phyloP scores from a whole-genome alignment of 495 filamentous ascomycete species.

The Penicillium soppii region DNA sequence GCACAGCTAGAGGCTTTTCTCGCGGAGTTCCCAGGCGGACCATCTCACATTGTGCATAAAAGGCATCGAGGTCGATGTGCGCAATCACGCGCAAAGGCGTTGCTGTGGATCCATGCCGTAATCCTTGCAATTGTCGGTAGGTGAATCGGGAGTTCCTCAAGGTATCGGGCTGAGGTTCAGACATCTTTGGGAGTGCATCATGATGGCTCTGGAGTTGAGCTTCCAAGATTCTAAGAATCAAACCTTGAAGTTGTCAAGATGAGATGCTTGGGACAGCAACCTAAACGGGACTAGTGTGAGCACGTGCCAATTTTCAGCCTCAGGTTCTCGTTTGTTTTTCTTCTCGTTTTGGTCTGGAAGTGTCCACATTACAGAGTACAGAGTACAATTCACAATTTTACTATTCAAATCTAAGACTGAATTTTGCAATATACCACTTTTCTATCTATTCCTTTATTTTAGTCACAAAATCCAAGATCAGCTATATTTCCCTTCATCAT shows the following conservation, averaged over 20 bases:
- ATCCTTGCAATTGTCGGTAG: constrained; percentile 74
- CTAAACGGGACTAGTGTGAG: constrained; percentile 16
- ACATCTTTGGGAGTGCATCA: constrained; percentile 26
- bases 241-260: not conserved
- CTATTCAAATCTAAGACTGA: too few species aligned
- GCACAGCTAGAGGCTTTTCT: constrained; percentile 85
- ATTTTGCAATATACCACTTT: too few species aligned
- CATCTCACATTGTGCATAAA: constrained; percentile 97
- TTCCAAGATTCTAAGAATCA: too few species aligned
- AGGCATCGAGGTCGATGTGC: constrained; percentile 95
- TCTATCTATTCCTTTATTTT: too few species aligned
- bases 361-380: too few species aligned
- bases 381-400: not conserved
- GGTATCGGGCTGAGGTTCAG: constrained; percentile 31
- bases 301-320: constrained; percentile 13
- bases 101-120: constrained; percentile 65
- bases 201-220: constrained; percentile 12
- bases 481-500: not conserved
- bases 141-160: constrained; percentile 72
- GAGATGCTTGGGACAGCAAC: constrained; percentile 5
- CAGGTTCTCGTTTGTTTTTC: constrained; percentile 1
- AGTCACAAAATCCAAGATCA: too few species aligned
- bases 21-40: constrained; percentile 73
- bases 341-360: not conserved
- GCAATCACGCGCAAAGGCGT: constrained; percentile 85